These are phyloP conservation scores for Verticillium isaacii DNA, from an alignment of 2,329 filamentous ascomycete genomes.

Conservation along the genomic window DNA sequence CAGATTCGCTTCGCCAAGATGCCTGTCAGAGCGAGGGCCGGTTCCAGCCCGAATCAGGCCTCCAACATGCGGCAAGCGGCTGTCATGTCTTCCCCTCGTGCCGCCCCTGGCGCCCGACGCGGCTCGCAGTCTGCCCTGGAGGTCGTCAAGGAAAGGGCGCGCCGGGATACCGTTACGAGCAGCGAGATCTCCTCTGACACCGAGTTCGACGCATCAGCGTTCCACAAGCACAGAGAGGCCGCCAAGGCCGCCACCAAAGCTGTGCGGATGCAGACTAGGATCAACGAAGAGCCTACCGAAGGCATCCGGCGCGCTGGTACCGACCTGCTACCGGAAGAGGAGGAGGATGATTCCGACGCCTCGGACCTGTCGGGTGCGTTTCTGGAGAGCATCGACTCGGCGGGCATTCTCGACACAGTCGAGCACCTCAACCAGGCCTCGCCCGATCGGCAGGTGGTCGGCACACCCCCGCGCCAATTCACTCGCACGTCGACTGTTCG, in stretches of 20 bases:
- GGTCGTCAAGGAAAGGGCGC: constrained; percentile 62
- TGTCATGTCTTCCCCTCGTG: constrained; percentile 40
- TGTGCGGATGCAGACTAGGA: constrained; percentile 46
- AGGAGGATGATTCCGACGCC: constrained; percentile 56
- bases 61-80: constrained; percentile 55
- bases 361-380: constrained; percentile 63
- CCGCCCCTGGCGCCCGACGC: constrained; percentile 44
- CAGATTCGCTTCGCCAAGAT: constrained; percentile 97
- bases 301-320: constrained; percentile 41
- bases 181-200: constrained; percentile 82
- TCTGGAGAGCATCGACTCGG: constrained; percentile 63
- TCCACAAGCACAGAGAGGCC: constrained; percentile 59
- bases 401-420: constrained; percentile 64
- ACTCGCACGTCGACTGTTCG: constrained; percentile 59
- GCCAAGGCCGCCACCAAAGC: constrained; percentile 52
- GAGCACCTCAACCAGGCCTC: constrained; percentile 53
- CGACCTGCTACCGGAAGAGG: constrained; percentile 50
- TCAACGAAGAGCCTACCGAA: constrained; percentile 42
- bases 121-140: constrained; percentile 70
- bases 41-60: constrained; percentile 78
- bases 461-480: constrained; percentile 59
- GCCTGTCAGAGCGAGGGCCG: constrained; percentile 80
- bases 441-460: constrained; percentile 53
- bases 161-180: constrained; percentile 74
- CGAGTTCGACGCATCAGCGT: constrained; percentile 64